Evolutionary conservation across 148 eudicot species (phyloP), one percentile per base, ranked within the genome.

Genomic region (Camellia japonica): DNA sequence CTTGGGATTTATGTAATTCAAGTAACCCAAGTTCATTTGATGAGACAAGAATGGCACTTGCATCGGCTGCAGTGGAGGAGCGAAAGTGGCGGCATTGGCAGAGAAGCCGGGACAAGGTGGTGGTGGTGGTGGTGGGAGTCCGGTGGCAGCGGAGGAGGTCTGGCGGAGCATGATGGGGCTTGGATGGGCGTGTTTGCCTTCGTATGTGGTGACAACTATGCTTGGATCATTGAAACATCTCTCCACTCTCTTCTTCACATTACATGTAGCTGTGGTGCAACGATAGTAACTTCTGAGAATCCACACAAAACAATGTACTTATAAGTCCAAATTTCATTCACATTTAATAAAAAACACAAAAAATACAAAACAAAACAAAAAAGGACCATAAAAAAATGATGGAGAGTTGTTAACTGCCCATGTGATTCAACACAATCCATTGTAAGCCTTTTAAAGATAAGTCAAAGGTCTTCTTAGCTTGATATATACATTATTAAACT

Each of bases 221-320:
- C 83, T 82, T 12, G 97, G 93, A 38, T 95, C 97, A 80, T 56
- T 83, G 81, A 81, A 83, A 16, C 80, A 87, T 78, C 97, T 84
- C 85, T 95, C 98, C 52, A 95, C 97, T 81, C 97, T 90, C 79
- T 95, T 95, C 90, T 95, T 95, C 82, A 95, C 98, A 82, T 92
- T 92, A 77, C 98, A 95, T 42, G 90, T 67, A 43, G 86, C 84
- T 81, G 71, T 90, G 20, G 98, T 95, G 93, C 98, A 95, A 41
- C 97, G 90, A 80, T 95, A 95, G 80, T 95, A 95, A 78, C 97
- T 90, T 92, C 98, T 95, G 84, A n/a, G 55, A 46, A 41, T 78
- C 54, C 41, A 6, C 10, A 2, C 47, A 15, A 56, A 3, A 2
- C 3, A 30, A 11, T 3, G 13, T 38, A 55, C 16, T 4, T 13